Percentiles rank a stretch among this genome's conserved stretches.
phyloP scores from a whole-genome alignment of 768 basidiomycete species.

The Gyrodon lividus region DNA sequence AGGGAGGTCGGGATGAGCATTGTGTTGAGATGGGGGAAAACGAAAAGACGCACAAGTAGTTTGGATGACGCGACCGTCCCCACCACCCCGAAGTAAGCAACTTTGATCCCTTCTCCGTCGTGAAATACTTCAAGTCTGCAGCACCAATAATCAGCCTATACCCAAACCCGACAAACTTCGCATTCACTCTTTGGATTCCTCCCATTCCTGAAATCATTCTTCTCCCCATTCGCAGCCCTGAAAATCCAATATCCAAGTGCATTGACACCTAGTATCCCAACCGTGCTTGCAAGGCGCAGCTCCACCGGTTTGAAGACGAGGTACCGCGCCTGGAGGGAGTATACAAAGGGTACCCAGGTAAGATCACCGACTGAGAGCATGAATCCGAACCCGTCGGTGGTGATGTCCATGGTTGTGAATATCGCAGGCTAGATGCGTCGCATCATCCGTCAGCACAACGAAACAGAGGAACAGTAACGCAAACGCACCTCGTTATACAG shows the following conservation, averaged over 20 bases:
- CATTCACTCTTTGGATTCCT: constrained; percentile 84
- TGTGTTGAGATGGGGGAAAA: background rate
- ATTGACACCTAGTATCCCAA: constrained; percentile 63
- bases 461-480: background rate
- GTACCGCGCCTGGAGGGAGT: constrained; percentile 91
- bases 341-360: constrained; percentile 92
- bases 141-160: constrained; percentile 1
- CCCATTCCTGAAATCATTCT: constrained; percentile 94
- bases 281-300: constrained; percentile 57
- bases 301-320: constrained; percentile 87
- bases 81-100: constrained; percentile 97
- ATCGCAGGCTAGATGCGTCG: constrained; percentile 62
- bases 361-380: constrained; percentile 96
- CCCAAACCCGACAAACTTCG: background rate
- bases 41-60: constrained; percentile 63
- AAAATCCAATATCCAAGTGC: constrained; percentile 88
- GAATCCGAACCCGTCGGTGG: constrained; percentile 96
- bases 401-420: constrained; percentile 97
- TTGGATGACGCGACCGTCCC: constrained; percentile 91
- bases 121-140: constrained; percentile 73
- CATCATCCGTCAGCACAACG: background rate
- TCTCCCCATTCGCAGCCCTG: constrained; percentile 83
- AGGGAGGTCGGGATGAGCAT: background rate
- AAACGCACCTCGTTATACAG: constrained; percentile 84
- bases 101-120: constrained; percentile 84